A percentile compares a stretch with the other conserved stretches of the same genome.
Evolutionary conservation across 1,139 yeast species (phyloP).

Genomic region (Insectozyma bohioensis): DNA sequence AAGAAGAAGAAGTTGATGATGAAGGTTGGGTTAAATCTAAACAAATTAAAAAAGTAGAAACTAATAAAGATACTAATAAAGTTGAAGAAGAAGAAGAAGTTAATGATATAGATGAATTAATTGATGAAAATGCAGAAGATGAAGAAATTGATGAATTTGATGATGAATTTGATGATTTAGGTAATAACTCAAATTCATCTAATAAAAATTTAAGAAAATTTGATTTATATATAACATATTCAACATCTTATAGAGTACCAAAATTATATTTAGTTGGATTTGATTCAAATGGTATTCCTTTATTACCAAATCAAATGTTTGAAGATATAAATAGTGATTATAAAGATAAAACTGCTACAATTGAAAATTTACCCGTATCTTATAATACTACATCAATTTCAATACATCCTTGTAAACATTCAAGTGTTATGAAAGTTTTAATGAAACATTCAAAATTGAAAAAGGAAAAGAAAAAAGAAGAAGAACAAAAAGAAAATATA

Average conservation of each 20-base stretch:
- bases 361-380: slow-evolving; percentile 86
- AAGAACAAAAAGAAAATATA: slow-evolving; percentile 28
- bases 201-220: slow-evolving; percentile 58
- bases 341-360: slow-evolving; percentile 93
- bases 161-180: slow-evolving; percentile 35
- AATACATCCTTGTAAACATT: slow-evolving; percentile 95
- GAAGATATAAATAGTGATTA: slow-evolving; percentile 92
- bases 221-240: slow-evolving; percentile 86
- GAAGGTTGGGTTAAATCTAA: slow-evolving; percentile 27
- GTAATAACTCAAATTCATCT: slow-evolving; percentile 24
- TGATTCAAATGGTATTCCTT: slow-evolving; percentile 78
- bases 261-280: slow-evolving; percentile 91
- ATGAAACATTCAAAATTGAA: slow-evolving; percentile 51
- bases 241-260: slow-evolving; percentile 95
- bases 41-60: slow-evolving; percentile 4
- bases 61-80: slow-evolving; percentile 10
- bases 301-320: slow-evolving; percentile 87
- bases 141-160: slow-evolving; percentile 29
- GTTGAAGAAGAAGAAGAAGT: slow-evolving; percentile 12
- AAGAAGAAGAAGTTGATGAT: slow-evolving; percentile 39
- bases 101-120: slow-evolving; percentile 40
- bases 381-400: slow-evolving; percentile 80
- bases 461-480: slow-evolving; percentile 20
- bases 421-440: slow-evolving; percentile 87
- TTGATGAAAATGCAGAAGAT: slow-evolving; percentile 38